Evolutionary conservation across 805 yeast species (phyloP), one percentile per base, ranked within the genome.

Genomic region (Candida oleophila): DNA sequence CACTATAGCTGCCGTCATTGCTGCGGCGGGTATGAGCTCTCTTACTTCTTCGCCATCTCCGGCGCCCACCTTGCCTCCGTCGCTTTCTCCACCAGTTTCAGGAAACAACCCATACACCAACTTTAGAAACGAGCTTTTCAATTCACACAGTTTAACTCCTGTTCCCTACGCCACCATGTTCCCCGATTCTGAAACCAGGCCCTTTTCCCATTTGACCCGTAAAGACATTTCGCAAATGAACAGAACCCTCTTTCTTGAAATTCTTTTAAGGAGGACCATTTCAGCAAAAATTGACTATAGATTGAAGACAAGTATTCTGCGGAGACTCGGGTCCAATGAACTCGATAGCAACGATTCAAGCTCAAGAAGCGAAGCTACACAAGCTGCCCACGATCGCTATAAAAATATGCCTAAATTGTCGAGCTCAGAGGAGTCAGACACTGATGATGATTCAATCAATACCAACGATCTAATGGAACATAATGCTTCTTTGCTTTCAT

Each of bases 221-320:
- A 40, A 41, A 2, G 74, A 70, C 40, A 55, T 61, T 16, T 58
- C 61, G 9, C 47, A 51, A n/a, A 49, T 71, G 42, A 63, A 71
- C 42, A 59, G 55, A 36, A 60, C 59, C 45, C 41, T 72, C 0
- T 54, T 68, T n/a, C 57, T 69, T 25, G 77, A 71, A 44, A 48
- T 69, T 4, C 56, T 72, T 38, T 45, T 72, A n/a, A 60, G 76
- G 47, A 54, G 74, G 46, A 72, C 76, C 1, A 52, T 71, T 50
- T 70, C 74, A 30, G 76, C 74, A 4, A 72, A 72, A 54, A 60
- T 72, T 20, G 68, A 57, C 2, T 72, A 60, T 48, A 50, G 77
- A 36, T 55, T 72, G 41, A 47, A 48, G 15, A 62, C 61, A 32
- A 48, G 47, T 39, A 54, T 54, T 11, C 33, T 33, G 14, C 32